These are phyloP conservation scores for Cryptococcus maquisensis DNA, from an alignment of 1,284 basidiomycete genomes.

Conservation along the genomic window DNA sequence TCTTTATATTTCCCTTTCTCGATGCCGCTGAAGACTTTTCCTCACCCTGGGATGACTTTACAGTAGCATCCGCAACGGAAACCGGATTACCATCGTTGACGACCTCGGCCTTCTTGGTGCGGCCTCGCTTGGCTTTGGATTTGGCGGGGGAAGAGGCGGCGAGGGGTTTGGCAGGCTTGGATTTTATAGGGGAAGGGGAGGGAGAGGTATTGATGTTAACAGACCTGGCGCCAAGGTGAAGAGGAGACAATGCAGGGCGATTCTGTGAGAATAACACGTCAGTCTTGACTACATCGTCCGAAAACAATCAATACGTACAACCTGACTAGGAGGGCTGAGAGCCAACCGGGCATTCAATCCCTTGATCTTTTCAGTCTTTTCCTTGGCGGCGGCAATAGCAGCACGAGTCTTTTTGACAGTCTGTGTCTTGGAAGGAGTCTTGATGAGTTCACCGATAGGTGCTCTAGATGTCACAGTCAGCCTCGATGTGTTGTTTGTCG, in stretches of 20 bases:
- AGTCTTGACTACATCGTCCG: too few relatives aligned
- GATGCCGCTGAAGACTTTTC: neutral
- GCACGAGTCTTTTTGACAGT: constrained; percentile 48
- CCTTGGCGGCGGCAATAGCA: constrained; percentile 30
- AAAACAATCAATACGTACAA: neutral
- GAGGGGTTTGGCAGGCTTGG: constrained; percentile 7
- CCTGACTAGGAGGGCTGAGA: constrained; percentile 30
- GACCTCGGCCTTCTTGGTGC: constrained; percentile 3
- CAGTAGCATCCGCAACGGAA: neutral
- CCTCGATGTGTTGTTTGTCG: neutral
- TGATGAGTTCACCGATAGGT: constrained; percentile 44
- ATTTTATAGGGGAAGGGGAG: constrained; percentile 5
- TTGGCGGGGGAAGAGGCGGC: neutral
- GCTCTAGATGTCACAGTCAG: constrained; percentile 21
- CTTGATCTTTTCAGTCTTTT: constrained; percentile 32
- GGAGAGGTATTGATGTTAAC: constrained; percentile 22
- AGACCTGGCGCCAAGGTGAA: constrained; percentile 21
- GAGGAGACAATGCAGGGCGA: constrained; percentile 35
- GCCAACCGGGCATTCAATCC: constrained; percentile 28
- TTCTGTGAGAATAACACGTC: neutral
- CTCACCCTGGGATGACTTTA: neutral
- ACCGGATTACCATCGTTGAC: neutral
- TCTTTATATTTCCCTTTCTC: constrained; percentile 2
- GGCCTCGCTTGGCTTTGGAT: constrained; percentile 6
- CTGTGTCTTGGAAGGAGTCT: constrained; percentile 45